phyloP scores from a whole-genome alignment of 1,284 basidiomycete species.

The Microbotryum intermedium region DNA sequence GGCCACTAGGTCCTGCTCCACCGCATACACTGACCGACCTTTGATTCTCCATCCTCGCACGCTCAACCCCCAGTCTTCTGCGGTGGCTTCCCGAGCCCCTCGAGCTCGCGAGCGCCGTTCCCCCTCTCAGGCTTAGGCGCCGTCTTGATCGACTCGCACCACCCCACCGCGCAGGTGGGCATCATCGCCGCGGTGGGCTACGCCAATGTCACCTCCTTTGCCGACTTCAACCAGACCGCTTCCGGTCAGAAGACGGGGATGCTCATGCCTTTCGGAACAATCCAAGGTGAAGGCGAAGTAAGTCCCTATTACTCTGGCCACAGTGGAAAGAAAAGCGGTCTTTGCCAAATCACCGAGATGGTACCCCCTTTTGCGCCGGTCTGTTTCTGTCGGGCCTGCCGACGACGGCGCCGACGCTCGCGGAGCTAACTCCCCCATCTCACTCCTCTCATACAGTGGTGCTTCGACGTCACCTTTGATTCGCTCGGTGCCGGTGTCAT shows the following conservation, averaged over 20 bases:
- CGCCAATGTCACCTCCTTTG: slow-evolving; percentile 50
- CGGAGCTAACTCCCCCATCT: too few relatives aligned
- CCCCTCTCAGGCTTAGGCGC: slow-evolving; percentile 51
- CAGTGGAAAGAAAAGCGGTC: too few relatives aligned
- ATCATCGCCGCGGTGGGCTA: slow-evolving; percentile 50
- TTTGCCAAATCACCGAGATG: too few relatives aligned
- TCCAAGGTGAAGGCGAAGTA: slow-evolving; percentile 17
- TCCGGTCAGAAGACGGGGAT: slow-evolving; percentile 4
- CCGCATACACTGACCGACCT: neutral
- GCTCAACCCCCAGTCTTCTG: slow-evolving; percentile 33
- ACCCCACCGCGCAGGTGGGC: slow-evolving; percentile 50
- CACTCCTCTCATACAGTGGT: slow-evolving; percentile 11
- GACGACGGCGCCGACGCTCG: too few relatives aligned
- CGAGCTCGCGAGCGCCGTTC: slow-evolving; percentile 52
- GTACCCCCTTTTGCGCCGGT: too few relatives aligned
- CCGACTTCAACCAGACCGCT: slow-evolving; percentile 50
- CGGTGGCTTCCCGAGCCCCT: slow-evolving; percentile 39
- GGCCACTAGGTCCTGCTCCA: neutral
- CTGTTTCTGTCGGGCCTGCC: neutral
- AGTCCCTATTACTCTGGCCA: neutral
- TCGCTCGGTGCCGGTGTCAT: slow-evolving; percentile 10
- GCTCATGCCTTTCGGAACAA: slow-evolving; percentile 31
- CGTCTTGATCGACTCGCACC: slow-evolving; percentile 53
- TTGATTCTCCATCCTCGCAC: neutral
- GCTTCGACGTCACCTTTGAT: slow-evolving; percentile 21